These are phyloP conservation scores for Yamadazyma friedrichii DNA, from an alignment of 1,139 yeast genomes.

Conservation along the genomic window DNA sequence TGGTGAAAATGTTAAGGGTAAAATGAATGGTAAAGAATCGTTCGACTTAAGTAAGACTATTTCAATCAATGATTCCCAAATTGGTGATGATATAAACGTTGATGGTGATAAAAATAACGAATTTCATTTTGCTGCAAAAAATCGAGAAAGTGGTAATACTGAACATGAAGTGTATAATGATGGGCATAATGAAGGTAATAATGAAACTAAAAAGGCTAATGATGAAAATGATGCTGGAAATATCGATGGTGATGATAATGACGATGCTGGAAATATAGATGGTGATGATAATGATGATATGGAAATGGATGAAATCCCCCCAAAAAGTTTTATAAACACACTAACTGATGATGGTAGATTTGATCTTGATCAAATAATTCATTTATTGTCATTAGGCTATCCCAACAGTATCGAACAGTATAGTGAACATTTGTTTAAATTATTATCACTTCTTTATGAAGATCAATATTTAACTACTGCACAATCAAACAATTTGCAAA, in stretches of 20 bases:
- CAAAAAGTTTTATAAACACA: constrained; percentile 9
- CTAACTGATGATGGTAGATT: constrained; percentile 13
- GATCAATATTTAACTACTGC: constrained; percentile 10
- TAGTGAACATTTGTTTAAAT: constrained; percentile 36
- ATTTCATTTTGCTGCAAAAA: too few relatives aligned
- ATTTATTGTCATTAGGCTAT: constrained; percentile 25
- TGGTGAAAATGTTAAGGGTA: background rate
- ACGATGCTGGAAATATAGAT: background rate
- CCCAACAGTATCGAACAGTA: constrained; percentile 38
- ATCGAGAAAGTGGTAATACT: background rate
- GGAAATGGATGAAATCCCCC: background rate
- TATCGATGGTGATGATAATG: background rate
- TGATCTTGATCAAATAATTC: constrained; percentile 25
- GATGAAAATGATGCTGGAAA: background rate
- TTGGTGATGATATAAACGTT: too few relatives aligned
- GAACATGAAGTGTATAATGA: background rate
- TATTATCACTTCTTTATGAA: constrained; percentile 29
- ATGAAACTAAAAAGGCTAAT: background rate
- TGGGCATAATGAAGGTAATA: background rate
- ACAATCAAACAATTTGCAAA: constrained; percentile 16
- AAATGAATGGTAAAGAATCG: too few relatives aligned
- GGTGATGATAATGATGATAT: background rate
- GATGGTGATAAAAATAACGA: too few relatives aligned
- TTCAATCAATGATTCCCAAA: too few relatives aligned
- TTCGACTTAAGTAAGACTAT: too few relatives aligned